phyloP scores from a whole-genome alignment of 1,284 basidiomycete species.

The Singerocomus inundabilis region DNA sequence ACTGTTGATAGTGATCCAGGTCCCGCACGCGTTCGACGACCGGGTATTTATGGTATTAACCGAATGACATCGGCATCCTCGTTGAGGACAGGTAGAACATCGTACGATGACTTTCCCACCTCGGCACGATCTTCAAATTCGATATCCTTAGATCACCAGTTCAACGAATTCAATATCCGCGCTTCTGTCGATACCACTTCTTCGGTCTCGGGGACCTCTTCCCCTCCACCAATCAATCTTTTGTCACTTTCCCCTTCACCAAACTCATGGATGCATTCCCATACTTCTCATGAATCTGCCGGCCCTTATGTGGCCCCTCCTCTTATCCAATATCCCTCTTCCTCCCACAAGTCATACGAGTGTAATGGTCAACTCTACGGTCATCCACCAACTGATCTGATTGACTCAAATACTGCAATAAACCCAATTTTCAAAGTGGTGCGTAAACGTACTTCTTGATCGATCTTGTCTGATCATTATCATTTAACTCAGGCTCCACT shows the following conservation, averaged over 20 bases:
- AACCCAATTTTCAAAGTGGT: conserved; percentile 93
- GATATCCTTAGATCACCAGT: conserved; percentile 76
- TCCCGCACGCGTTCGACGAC: conserved; percentile 61
- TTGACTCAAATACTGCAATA: conserved; percentile 64
- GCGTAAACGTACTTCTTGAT: conserved; percentile 43
- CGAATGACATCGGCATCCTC: conserved; percentile 77
- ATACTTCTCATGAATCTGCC: conserved; percentile 41
- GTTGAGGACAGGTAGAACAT: conserved; percentile 52
- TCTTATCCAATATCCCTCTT: conserved; percentile 40
- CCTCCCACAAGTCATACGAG: conserved; percentile 36
- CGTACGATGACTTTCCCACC: conserved; percentile 68
- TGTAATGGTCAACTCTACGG: conserved; percentile 41
- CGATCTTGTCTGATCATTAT: conserved; percentile 22
- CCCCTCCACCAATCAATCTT: conserved; percentile 70
- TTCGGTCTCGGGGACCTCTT: conserved; percentile 61
- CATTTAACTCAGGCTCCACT: conserved; percentile 49
- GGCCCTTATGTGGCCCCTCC: conserved; percentile 37
- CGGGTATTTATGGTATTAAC: conserved; percentile 60
- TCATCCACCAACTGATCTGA: conserved; percentile 50
- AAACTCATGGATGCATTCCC: conserved; percentile 50
- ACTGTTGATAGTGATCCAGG: conserved; percentile 85
- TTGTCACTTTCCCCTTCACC: conserved; percentile 65
- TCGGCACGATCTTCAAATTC: conserved; percentile 81
- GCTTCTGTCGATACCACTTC: conserved; percentile 66
- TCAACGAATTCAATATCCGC: conserved; percentile 72